phyloP scores from a whole-genome alignment of 768 basidiomycete species.

The Phanerodontia chrysosporium region DNA sequence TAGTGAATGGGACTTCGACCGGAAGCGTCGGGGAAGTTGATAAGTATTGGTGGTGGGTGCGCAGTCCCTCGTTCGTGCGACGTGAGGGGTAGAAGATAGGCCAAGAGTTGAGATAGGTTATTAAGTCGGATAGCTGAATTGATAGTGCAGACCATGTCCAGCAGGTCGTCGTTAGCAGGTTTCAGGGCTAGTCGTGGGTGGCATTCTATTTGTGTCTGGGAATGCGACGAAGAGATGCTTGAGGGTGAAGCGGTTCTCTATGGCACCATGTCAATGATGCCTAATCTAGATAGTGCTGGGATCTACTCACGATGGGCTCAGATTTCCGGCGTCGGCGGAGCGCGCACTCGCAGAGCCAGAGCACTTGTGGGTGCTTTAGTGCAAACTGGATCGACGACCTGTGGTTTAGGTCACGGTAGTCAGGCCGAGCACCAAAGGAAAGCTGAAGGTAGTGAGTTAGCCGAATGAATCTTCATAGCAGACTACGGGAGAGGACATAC shows the following conservation, averaged over 20 bases:
- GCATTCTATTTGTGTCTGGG: not conserved
- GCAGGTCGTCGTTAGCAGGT: conserved; percentile 3
- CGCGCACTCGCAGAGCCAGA: conserved; percentile 68
- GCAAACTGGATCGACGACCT: conserved; percentile 71
- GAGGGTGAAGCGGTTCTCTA: too few species aligned
- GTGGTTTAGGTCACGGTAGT: conserved; percentile 67
- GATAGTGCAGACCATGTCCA: not conserved
- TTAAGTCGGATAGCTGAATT: conserved; percentile 1
- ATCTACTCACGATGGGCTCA: conserved; percentile 49
- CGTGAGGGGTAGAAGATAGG: conserved; percentile 8
- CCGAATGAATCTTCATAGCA: not conserved
- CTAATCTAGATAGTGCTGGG: not conserved
- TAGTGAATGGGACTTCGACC: conserved; percentile 77
- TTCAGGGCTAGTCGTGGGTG: conserved; percentile 5
- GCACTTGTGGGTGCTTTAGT: conserved; percentile 52
- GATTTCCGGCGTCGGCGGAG: conserved; percentile 58
- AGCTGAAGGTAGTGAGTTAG: conserved; percentile 38
- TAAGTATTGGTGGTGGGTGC: conserved; percentile 49
- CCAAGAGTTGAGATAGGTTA: conserved; percentile 6
- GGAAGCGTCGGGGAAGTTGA: conserved; percentile 62
- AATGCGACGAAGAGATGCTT: not conserved
- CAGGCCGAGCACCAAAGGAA: conserved; percentile 66
- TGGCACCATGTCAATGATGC: too few species aligned
- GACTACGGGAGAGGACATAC: conserved; percentile 36
- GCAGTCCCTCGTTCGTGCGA: conserved; percentile 3